Base-by-base conservation (phyloP, 768 basidiomycete genomes). In the Suillus placidus region DNA sequence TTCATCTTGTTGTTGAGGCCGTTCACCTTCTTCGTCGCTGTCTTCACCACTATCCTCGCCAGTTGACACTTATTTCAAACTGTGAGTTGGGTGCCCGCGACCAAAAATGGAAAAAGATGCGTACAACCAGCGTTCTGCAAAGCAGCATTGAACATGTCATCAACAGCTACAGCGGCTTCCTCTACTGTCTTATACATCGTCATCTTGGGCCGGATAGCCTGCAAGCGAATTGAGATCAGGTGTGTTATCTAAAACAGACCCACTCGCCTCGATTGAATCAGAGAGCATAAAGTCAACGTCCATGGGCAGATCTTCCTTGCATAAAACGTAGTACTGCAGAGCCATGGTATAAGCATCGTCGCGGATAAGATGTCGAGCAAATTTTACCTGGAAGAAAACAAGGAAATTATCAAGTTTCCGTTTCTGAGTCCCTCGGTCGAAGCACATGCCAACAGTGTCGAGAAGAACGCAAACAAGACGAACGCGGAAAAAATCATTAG, bases 401-500 rank as follows among this genome's bases (percentile, higher is more conserved):
- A 99, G 79, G 74, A 97, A 97, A 70, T 89, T 91, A 78, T 99
- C 97, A 30, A 99, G 80, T 75, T 96, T 98, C 81, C 91, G 91
- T 77, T 89, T 93, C 75, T 94, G 92, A 6, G 91, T 88, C 1
- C 97, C 97, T 47, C 90, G 88, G 76, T 98, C 97, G 77, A 99
- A 99, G 79, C 97, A 99, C 86, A 96, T 94, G 23, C 97, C 97
- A 74, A 95, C 96, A 0, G 96, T 94, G 77, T 99, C 97, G 23
- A 99, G 82, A 45, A 99, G 81, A 8, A 92, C 92, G 74, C 97
- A 99, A 52, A 97, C 87, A 61, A 99, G 84, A 14, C 97, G 85
- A 64, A 98, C 77, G 40, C 97, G 89, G 86, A 99, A 99, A 78
- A 92, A 99, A 74, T 99, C 97, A 76, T 98, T 94, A 0, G 93